A percentile compares a stretch with the other conserved stretches of the same genome.
These are phyloP conservation scores for Talaromyces sp. DNA, from an alignment of 2,329 filamentous ascomycete genomes.

Conservation along the genomic window DNA sequence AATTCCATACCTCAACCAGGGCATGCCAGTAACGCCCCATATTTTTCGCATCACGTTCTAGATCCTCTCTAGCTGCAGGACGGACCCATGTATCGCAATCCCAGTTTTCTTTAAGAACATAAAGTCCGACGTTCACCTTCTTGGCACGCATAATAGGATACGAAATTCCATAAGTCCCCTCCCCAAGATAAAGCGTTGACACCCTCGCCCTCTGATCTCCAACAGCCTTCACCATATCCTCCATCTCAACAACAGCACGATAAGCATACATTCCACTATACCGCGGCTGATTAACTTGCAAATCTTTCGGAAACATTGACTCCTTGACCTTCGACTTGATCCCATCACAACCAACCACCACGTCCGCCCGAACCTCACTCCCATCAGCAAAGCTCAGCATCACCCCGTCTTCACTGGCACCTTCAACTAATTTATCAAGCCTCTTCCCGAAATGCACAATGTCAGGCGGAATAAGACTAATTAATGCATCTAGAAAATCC, in stretches of 20 bases:
- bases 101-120: conserved; percentile 32
- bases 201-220: conserved; percentile 35
- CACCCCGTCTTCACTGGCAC: conserved; percentile 15
- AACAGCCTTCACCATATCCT: conserved; percentile 34
- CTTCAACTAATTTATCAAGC: conserved; percentile 23
- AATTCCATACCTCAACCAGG: conserved; percentile 28
- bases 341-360: conserved; percentile 42
- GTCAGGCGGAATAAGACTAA: conserved; percentile 31
- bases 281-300: conserved; percentile 16
- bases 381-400: conserved; percentile 37
- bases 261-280: conserved; percentile 42
- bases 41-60: conserved; percentile 28
- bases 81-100: conserved; percentile 35
- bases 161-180: conserved; percentile 35
- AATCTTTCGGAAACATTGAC: conserved; percentile 29
- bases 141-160: conserved; percentile 38
- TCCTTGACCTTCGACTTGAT: conserved; percentile 35
- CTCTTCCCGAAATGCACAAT: conserved; percentile 40
- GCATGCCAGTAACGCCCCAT: conserved; percentile 34
- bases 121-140: conserved; percentile 38
- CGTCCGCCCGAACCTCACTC: conserved; percentile 28
- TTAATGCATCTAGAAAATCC: conserved; percentile 38
- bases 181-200: conserved; percentile 34
- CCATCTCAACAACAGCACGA: conserved; percentile 39
- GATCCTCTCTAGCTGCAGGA: conserved; percentile 32